phyloP scores from a whole-genome alignment of 768 basidiomycete species.

The Tricholoma sp. region DNA sequence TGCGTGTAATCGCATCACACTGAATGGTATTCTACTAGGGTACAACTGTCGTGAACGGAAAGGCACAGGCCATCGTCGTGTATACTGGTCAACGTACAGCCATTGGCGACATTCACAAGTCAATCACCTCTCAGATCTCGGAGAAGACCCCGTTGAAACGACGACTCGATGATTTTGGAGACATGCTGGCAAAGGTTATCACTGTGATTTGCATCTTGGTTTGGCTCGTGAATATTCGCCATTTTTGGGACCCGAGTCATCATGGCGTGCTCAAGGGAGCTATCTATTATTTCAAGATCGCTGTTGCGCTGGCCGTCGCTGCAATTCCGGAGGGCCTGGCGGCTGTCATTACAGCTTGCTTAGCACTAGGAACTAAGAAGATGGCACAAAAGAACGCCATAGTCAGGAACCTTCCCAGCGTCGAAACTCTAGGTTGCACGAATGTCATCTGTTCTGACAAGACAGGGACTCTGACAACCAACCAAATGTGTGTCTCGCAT shows the following conservation, averaged over 20 bases:
- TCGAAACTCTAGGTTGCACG: slow-evolving; percentile 96
- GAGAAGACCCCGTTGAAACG: slow-evolving; percentile 98
- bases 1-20: not conserved
- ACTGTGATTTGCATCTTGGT: slow-evolving; percentile 95
- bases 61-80: slow-evolving; percentile 79
- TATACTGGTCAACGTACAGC: slow-evolving; percentile 85
- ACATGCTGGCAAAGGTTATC: slow-evolving; percentile 97
- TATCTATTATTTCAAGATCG: slow-evolving; percentile 99
- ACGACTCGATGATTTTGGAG: slow-evolving; percentile 97
- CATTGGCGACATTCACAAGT: slow-evolving; percentile 96
- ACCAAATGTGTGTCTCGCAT: slow-evolving; percentile 93
- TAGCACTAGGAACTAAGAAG: slow-evolving; percentile 96
- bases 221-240: slow-evolving; percentile 94
- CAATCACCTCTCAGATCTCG: slow-evolving; percentile 86
- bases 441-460: slow-evolving; percentile 99
- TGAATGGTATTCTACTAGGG: slow-evolving; percentile 47
- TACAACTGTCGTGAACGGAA: slow-evolving; percentile 94
- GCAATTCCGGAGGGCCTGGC: slow-evolving; percentile 99
- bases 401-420: slow-evolving; percentile 91
- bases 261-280: slow-evolving; percentile 89
- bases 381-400: slow-evolving; percentile 99
- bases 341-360: slow-evolving; percentile 94
- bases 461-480: slow-evolving; percentile 93
- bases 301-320: slow-evolving; percentile 96
- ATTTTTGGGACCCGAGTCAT: slow-evolving; percentile 95